Base-by-base conservation (phyloP, 169 alveolate genomes). In the Ichthyophthirius multifiliis region DNA sequence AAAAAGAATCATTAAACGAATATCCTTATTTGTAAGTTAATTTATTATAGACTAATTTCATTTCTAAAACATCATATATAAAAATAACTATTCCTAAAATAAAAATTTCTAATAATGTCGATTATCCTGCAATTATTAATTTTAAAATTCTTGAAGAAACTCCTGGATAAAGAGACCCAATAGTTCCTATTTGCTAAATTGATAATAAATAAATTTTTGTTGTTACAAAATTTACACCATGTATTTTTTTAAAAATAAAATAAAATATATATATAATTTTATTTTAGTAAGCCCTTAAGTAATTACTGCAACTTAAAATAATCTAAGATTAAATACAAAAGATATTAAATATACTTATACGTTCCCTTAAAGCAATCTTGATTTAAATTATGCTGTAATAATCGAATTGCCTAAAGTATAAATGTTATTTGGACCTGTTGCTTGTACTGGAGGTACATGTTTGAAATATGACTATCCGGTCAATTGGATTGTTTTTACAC, bases 401-500 rank as follows among this genome's bases (percentile, higher is more conserved):
- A 23, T 55, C 23, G 71, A 55, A 1, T 55, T 34, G 71, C 71
- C 71, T 5, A 0, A 16, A 27, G 16, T 55, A 0, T 20, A 27
- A 55, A 27, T 55, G 34, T 34, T 27, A 27, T 55, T 55, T 27
- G 71, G 71, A 15, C 1, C 3, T 15, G 71, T 55, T 55, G 2
- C 71, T 0, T 55, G 71, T 39, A 55, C 71, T 18, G 71, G 71
- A 20, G 71, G 71, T 23, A 27, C 71, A 12, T 55, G 71, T 39
- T 27, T 1, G 18, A 55, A 55, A 55, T 55, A 27, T 23, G 31
- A 55, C 4, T 16, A 3, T 5, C 71, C 71, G 13, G 5, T 55
- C 3, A 20, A 55, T 9, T 55, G 71, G 71, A 27, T 55, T 23
- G 13, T 55, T 20, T 55, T 55, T 27, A 27, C 71, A 20, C 71